Evolutionary conservation across 768 basidiomycete species (phyloP), one percentile per base, ranked within the genome.

Genomic region (Mrakia gelida): DNA sequence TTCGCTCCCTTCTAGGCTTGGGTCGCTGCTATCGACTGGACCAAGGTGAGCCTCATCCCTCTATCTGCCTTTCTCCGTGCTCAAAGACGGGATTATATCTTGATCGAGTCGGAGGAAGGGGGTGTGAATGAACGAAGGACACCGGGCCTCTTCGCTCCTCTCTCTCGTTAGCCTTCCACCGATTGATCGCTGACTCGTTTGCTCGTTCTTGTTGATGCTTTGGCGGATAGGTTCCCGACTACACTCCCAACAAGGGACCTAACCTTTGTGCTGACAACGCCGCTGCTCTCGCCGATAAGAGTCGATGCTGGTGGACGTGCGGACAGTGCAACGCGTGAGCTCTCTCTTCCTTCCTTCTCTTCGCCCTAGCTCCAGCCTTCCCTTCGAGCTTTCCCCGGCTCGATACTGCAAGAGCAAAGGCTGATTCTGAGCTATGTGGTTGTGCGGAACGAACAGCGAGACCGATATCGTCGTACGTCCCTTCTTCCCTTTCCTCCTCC

Each of bases 1-100:
- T 67, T 18, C 82, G 83, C 9, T 81, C 82, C 67, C 82, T 16
- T 30, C 8, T 16, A 73, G 72, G 77, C 63, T 45, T 78, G 77
- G 77, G 65, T 78, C 45, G 73, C 71, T 45, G 77, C 77, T 43
- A 78, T 78, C 63, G 77, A 78, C 43, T 78, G 77, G 77, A 34
- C 71, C 26, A 73, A 78, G 63, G 49, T 52, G 49, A 52, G 49
- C 49, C 2, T 52, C 49, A 18, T 52, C 49, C 49, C 45, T 45
- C 45, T 52, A 2, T 21, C 18, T 52, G 3, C 1, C 18, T 2
- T 21, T 10, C 1, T 10, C 15, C 16, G 49, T 38, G 38, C 38
- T 38, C 38, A 38, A 16, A 52, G 49, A 21, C 45, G 45, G 11
- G 4, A 11, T 45, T 45, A 18, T 21, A 52, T 52, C 49, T 52